phyloP scores from a whole-genome alignment of 148 eudicot genomes.

The Nepenthes gracilis region DNA sequence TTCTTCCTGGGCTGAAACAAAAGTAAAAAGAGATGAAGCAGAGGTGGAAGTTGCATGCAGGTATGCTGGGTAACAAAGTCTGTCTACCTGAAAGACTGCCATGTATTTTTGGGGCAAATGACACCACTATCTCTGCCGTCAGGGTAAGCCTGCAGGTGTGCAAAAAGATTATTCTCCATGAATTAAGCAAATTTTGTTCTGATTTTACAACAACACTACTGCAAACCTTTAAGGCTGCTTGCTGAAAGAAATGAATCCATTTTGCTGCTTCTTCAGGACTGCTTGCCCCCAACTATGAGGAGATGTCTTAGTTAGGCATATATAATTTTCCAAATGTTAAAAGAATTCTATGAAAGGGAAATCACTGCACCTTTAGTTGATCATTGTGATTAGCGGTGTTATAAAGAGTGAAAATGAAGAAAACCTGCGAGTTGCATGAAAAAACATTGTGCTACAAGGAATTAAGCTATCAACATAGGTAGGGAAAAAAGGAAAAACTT shows the following conservation, averaged over 20 bases:
- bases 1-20: not conserved
- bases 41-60: not conserved
- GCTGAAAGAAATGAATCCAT: constrained; percentile 56
- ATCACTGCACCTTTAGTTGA: constrained; percentile 39
- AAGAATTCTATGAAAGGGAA: constrained; percentile 6
- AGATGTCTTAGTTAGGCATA: constrained; percentile 1
- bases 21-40: not conserved
- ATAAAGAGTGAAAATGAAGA: constrained; percentile 53
- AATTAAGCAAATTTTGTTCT: not conserved
- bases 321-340: not conserved
- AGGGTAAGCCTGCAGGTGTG: constrained; percentile 26
- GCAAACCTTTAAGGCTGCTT: constrained; percentile 38
- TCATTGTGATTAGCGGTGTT: constrained; percentile 49
- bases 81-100: constrained; percentile 39
- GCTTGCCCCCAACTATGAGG: constrained; percentile 51
- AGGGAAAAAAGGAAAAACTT: not conserved
- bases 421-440: constrained; percentile 33
- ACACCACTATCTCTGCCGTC: constrained; percentile 12
- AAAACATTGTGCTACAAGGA: not conserved
- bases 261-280: constrained; percentile 66
- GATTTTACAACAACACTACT: not conserved
- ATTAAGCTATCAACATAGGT: not conserved
- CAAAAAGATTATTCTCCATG: constrained; percentile 3
- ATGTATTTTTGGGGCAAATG: constrained; percentile 20
- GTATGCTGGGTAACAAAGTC: not conserved